phyloP scores from a whole-genome alignment of 768 basidiomycete genomes.

The Hypsizygus marmoreus region DNA sequence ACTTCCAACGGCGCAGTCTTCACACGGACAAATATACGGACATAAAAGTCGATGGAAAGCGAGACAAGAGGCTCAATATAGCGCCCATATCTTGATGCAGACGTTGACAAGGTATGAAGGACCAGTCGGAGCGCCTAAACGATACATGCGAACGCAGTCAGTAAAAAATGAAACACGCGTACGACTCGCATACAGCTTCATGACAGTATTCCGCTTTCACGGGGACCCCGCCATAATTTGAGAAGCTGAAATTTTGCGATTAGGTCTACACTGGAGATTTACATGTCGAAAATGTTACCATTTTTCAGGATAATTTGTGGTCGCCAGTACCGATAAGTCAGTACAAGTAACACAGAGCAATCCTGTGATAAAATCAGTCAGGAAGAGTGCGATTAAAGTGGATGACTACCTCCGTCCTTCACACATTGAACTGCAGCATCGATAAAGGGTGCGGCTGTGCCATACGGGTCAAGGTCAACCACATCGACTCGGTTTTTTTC shows the following conservation, averaged over 20 bases:
- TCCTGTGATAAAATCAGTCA: constrained; percentile 46
- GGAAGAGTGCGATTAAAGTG: neutral
- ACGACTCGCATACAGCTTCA: constrained; percentile 68
- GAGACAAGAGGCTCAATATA: constrained; percentile 88
- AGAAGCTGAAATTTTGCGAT: constrained; percentile 41
- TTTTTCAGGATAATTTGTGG: constrained; percentile 95
- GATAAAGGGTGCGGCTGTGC: constrained; percentile 95
- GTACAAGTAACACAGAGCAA: constrained; percentile 96
- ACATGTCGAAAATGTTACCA: constrained; percentile 54
- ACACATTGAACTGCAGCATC: constrained; percentile 91
- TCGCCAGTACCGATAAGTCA: constrained; percentile 91
- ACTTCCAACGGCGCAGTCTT: constrained; percentile 76
- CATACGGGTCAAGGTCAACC: constrained; percentile 98
- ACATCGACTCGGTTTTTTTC: constrained; percentile 81
- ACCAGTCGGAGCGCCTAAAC: constrained; percentile 85
- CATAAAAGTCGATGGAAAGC: constrained; percentile 96
- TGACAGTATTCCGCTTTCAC: constrained; percentile 94
- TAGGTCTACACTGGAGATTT: neutral
- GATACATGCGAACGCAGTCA: neutral
- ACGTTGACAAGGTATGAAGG: constrained; percentile 81
- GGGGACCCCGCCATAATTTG: constrained; percentile 93
- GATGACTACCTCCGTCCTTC: constrained; percentile 77
- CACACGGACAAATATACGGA: constrained; percentile 86
- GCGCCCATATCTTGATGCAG: constrained; percentile 90
- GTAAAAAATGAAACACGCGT: neutral